Evolutionary conservation across 1,139 yeast species (phyloP).

Genomic region (Diutina siamensis): DNA sequence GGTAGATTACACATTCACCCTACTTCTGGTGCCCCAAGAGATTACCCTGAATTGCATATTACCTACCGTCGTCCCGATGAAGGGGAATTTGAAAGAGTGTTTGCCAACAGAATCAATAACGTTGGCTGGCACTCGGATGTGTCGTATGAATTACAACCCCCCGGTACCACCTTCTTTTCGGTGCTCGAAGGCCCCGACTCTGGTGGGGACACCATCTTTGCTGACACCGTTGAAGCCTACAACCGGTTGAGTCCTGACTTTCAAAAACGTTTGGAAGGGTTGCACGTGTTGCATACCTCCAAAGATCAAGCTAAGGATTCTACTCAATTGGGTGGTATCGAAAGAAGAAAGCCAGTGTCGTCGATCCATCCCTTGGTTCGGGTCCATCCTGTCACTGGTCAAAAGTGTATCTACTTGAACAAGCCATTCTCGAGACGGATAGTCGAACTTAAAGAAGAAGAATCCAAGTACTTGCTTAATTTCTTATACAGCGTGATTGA

Average conservation of each 20-base stretch:
- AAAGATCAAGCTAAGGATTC: conserved; percentile 52
- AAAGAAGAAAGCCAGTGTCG: conserved; percentile 49
- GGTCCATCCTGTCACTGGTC: conserved; percentile 56
- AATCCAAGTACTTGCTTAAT: conserved; percentile 43
- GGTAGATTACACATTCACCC: conserved; percentile 69
- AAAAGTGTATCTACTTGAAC: conserved; percentile 48
- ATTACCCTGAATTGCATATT: conserved; percentile 48
- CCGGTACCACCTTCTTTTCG: conserved; percentile 52
- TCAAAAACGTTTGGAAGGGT: conserved; percentile 41
- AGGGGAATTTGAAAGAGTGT: conserved; percentile 14
- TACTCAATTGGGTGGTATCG: conserved; percentile 42
- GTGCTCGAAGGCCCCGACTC: conserved; percentile 49
- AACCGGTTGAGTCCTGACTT: conserved; percentile 54
- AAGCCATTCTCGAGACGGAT: conserved; percentile 52
- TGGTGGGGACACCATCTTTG: conserved; percentile 70
- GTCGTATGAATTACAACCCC: conserved; percentile 61
- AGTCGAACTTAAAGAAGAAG: conserved; percentile 54
- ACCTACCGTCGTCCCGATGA: conserved; percentile 44
- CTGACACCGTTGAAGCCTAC: conserved; percentile 55
- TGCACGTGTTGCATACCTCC: conserved; percentile 58
- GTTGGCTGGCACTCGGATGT: conserved; percentile 56
- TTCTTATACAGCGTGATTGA: conserved; percentile 43
- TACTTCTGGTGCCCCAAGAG: conserved; percentile 57
- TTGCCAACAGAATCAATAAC: conserved; percentile 20
- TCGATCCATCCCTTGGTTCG: conserved; percentile 58